Evolutionary conservation across 345 rosid species (phyloP).

Genomic region (thale cress (Arabidopsis thaliana)): DNA sequence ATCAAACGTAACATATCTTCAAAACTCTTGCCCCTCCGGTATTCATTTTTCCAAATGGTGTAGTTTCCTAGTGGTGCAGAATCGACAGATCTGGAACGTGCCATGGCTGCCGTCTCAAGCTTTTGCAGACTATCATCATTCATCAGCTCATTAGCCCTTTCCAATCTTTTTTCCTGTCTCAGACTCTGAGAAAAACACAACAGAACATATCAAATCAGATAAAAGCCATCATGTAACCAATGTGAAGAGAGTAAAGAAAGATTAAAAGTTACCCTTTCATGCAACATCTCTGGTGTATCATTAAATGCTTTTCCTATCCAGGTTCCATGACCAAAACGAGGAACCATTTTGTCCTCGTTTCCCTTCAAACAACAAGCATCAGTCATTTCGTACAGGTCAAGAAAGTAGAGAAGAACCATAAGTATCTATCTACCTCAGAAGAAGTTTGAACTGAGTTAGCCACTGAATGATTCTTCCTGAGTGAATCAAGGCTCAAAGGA

Average conservation of each 20-base stretch:
- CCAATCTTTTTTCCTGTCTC: conserved; percentile 70
- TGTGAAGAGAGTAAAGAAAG: conserved; percentile 5
- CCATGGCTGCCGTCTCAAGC: conserved; percentile 85
- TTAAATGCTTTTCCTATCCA: conserved; percentile 36
- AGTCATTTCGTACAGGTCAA: conserved; percentile 35
- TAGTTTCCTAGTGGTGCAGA: conserved; percentile 82
- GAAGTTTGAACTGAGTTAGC: conserved; percentile 42
- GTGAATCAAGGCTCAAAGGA: conserved; percentile 67
- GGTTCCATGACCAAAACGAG: conserved; percentile 19
- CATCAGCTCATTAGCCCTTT: conserved; percentile 65
- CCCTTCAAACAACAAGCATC: conserved; percentile 20
- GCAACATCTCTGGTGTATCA: conserved; percentile 61
- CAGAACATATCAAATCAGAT: conserved; percentile 1
- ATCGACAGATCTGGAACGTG: conserved; percentile 81
- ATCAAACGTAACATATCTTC: conserved; percentile 73
- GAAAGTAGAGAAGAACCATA: background rate
- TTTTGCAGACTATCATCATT: conserved; percentile 58
- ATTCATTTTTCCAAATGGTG: conserved; percentile 83
- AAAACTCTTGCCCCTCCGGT: conserved; percentile 55
- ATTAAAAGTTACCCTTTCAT: conserved; percentile 65
- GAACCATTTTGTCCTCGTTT: background rate
- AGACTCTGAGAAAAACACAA: conserved; percentile 55
- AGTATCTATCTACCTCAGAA: conserved; percentile 54
- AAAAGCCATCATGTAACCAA: background rate
- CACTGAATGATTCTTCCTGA: conserved; percentile 61